Evolutionary conservation across 495 filamentous ascomycete genomes (phyloP).

Genomic region (Pyrenula massariospora): DNA sequence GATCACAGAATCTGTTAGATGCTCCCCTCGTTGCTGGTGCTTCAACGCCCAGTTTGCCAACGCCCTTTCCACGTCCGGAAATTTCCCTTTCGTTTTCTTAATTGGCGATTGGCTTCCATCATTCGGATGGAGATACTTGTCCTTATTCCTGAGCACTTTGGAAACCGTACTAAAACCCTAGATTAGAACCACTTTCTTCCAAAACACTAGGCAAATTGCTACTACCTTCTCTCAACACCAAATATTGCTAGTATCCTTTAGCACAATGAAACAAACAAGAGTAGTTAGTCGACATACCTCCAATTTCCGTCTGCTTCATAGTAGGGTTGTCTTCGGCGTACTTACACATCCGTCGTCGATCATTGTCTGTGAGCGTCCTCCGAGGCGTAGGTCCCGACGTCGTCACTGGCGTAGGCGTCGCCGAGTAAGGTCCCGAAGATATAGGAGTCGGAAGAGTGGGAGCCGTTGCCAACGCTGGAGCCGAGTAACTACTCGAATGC

Average conservation of each 20-base stretch:
- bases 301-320: constrained; percentile 97
- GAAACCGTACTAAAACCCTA: constrained; percentile 79
- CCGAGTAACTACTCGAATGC: constrained; percentile 26
- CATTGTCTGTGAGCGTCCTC: constrained; percentile 85
- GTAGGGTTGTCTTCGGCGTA: constrained; percentile 90
- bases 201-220: background rate
- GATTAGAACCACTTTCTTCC: constrained; percentile 14
- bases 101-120: constrained; percentile 81
- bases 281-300: constrained; percentile 44
- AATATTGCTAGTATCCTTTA: constrained; percentile 55
- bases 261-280: constrained; percentile 14
- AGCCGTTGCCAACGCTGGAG: constrained; percentile 10
- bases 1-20: constrained; percentile 72
- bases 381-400: constrained; percentile 55
- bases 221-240: constrained; percentile 95
- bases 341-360: constrained; percentile 85
- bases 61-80: constrained; percentile 92
- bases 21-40: constrained; percentile 61
- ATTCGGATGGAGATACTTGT: constrained; percentile 86
- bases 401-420: constrained; percentile 33
- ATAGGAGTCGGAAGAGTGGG: constrained; percentile 5
- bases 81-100: constrained; percentile 81
- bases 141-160: constrained; percentile 91
- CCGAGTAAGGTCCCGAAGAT: constrained; percentile 4
- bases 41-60: constrained; percentile 81